Percentiles rank a stretch among this genome's conserved stretches.
These are phyloP conservation scores for Phytophthora syringae DNA, from an alignment of 352 stramenopile species.

Conservation along the genomic window DNA sequence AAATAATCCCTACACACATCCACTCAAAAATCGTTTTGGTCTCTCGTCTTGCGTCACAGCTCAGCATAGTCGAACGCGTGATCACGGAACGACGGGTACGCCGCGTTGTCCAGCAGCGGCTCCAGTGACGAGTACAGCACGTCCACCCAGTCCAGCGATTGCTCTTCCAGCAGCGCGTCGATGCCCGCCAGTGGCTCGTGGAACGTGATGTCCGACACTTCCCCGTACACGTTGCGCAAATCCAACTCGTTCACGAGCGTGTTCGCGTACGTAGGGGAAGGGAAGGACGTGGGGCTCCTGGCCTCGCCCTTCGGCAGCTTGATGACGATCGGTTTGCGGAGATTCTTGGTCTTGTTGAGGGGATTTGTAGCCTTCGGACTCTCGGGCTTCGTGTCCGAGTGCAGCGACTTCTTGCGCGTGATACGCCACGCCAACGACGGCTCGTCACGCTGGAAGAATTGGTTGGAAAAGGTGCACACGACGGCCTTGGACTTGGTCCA, in stretches of 20 bases:
- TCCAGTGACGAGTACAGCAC: slow-evolving; percentile 58
- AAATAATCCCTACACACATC: slow-evolving; percentile 19
- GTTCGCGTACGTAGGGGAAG: slow-evolving; percentile 51
- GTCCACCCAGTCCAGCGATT: slow-evolving; percentile 63
- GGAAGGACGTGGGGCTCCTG: slow-evolving; percentile 27
- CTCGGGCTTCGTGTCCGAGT: slow-evolving; percentile 5
- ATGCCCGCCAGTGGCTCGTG: slow-evolving; percentile 8
- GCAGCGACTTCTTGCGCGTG: slow-evolving; percentile 63
- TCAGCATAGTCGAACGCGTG: slow-evolving; percentile 36
- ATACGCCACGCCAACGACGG: slow-evolving; percentile 66
- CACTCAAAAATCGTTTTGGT: slow-evolving; percentile 24
- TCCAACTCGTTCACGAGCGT: slow-evolving; percentile 29
- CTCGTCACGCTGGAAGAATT: slow-evolving; percentile 65
- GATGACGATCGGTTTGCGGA: slow-evolving; percentile 40
- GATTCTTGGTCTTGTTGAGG: slow-evolving; percentile 23
- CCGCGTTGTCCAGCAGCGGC: slow-evolving; percentile 22
- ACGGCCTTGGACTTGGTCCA: slow-evolving; percentile 86
- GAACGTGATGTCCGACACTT: slow-evolving; percentile 35
- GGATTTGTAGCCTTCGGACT: slow-evolving; percentile 6
- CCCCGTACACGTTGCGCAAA: slow-evolving; percentile 30
- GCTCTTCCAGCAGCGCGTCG: slow-evolving; percentile 18
- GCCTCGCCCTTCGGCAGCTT: slow-evolving; percentile 34
- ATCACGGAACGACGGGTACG: slow-evolving; percentile 35
- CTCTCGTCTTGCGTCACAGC: slow-evolving; percentile 20
- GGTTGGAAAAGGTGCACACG: slow-evolving; percentile 82